Evolutionary conservation across 1,284 basidiomycete genomes (phyloP).

Genomic region (Ganoderma multipileum): DNA sequence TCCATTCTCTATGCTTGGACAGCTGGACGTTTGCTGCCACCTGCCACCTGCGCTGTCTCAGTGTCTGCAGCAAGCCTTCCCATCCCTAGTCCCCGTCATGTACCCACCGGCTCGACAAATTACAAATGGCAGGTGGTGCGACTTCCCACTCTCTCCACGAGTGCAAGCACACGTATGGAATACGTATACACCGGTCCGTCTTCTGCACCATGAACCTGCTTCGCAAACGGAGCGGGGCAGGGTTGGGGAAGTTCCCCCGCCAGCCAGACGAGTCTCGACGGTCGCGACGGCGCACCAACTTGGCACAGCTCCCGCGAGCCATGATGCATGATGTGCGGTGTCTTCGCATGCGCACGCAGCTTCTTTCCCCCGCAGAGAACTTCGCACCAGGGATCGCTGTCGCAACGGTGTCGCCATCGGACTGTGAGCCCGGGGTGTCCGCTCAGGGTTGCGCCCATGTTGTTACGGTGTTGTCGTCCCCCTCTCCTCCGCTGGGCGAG

Average conservation of each 20-base stretch:
- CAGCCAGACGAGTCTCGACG: background rate
- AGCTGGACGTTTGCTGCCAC: constrained; percentile 2
- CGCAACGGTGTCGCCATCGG: background rate
- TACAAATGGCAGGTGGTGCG: background rate
- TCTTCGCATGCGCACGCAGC: background rate
- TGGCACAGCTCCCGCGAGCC: constrained; percentile 1
- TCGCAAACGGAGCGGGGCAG: background rate
- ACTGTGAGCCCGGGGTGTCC: background rate
- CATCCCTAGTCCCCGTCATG: background rate
- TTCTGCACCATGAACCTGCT: background rate
- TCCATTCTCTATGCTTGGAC: background rate
- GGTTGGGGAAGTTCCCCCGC: background rate
- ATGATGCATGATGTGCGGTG: background rate
- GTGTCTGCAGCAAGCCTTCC: background rate
- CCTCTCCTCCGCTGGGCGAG: constrained; percentile 6
- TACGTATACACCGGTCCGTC: constrained; percentile 1
- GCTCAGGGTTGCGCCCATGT: background rate
- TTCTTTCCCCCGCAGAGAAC: background rate
- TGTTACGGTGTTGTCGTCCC: background rate
- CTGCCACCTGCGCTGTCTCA: background rate
- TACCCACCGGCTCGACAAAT: background rate
- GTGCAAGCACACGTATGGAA: background rate
- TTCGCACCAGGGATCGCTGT: background rate
- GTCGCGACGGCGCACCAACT: background rate
- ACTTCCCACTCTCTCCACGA: background rate